Conservation (phyloP, 1,284 basidiomycete species). For the Exobasidium cylindrosporum region DNA sequence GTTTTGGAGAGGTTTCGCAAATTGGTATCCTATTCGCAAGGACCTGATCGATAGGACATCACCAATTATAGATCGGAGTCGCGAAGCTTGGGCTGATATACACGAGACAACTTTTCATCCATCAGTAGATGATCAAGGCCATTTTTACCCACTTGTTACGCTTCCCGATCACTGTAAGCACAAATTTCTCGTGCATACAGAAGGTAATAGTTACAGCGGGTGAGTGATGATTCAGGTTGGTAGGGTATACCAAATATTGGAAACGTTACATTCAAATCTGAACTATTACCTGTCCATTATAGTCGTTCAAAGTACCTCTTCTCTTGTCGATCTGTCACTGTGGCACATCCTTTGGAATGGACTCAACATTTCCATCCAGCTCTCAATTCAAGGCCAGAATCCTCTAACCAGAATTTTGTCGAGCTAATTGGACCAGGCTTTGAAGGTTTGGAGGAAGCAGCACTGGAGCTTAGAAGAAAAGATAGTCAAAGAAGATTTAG, state of each 20-base stretch:
- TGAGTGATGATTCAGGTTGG: too few relatives aligned
- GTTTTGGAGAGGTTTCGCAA: slow-evolving; percentile 30
- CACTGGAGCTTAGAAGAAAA: slow-evolving; percentile 13
- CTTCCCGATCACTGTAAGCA: slow-evolving; percentile 20
- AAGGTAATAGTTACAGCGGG: slow-evolving; percentile 43
- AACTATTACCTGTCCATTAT: too few relatives aligned
- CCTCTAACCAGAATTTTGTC: slow-evolving; percentile 28
- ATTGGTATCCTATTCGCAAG: slow-evolving; percentile 25
- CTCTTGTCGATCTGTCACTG: slow-evolving; percentile 26
- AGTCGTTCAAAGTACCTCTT: slow-evolving; percentile 31
- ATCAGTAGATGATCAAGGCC: background rate
- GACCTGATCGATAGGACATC: slow-evolving; percentile 24
- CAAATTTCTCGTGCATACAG: slow-evolving; percentile 39
- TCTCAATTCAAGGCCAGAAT: slow-evolving; percentile 10
- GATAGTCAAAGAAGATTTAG: background rate
- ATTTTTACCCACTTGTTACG: background rate
- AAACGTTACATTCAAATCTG: too few relatives aligned
- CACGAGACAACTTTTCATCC: slow-evolving; percentile 29
- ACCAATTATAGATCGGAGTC: slow-evolving; percentile 20
- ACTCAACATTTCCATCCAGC: slow-evolving; percentile 48
- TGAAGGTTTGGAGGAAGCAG: slow-evolving; percentile 23
- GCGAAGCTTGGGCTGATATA: slow-evolving; percentile 32
- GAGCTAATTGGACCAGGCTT: slow-evolving; percentile 28
- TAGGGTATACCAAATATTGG: too few relatives aligned
- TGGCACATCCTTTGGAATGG: slow-evolving; percentile 38